Conservation (phyloP, 179 eudicot genomes). For the Spergularia azorica region DNA sequence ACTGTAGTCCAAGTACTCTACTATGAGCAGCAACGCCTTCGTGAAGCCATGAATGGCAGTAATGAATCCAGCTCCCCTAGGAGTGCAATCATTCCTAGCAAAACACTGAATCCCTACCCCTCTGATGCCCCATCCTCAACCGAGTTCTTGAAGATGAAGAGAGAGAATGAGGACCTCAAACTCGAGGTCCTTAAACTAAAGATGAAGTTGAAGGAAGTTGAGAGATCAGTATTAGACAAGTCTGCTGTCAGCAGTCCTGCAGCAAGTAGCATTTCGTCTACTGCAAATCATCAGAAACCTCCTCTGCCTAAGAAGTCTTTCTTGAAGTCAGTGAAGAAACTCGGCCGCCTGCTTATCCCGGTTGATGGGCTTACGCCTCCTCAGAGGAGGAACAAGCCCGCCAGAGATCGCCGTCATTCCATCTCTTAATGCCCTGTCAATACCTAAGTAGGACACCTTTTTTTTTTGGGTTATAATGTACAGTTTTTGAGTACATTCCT, state of each 20-base stretch:
- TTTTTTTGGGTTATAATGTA: background rate
- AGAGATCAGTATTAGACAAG: constrained; percentile 30
- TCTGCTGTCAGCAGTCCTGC: constrained; percentile 40
- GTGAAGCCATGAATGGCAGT: constrained; percentile 53
- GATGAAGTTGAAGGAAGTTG: constrained; percentile 72
- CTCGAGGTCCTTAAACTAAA: constrained; percentile 75
- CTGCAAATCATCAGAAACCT: constrained; percentile 49
- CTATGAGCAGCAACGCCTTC: constrained; percentile 89
- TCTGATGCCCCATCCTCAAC: constrained; percentile 31
- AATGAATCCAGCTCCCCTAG: constrained; percentile 31
- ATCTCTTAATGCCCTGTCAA: constrained; percentile 44
- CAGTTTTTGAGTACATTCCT: constrained; percentile 1
- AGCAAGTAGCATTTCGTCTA: constrained; percentile 31
- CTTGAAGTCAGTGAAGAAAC: constrained; percentile 62
- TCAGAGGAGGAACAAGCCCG: constrained; percentile 48
- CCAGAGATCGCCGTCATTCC: constrained; percentile 77
- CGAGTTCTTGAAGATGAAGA: constrained; percentile 48
- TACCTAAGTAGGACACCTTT: background rate
- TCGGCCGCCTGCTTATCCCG: constrained; percentile 54
- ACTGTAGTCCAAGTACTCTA: constrained; percentile 96
- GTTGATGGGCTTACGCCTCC: constrained; percentile 45
- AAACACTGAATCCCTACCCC: constrained; percentile 27
- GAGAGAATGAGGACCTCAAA: constrained; percentile 84
- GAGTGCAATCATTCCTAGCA: constrained; percentile 26
- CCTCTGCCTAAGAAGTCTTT: constrained; percentile 80